phyloP scores from a whole-genome alignment of 2,329 filamentous ascomycete genomes.

The Allantophomopsis cytisporea region DNA sequence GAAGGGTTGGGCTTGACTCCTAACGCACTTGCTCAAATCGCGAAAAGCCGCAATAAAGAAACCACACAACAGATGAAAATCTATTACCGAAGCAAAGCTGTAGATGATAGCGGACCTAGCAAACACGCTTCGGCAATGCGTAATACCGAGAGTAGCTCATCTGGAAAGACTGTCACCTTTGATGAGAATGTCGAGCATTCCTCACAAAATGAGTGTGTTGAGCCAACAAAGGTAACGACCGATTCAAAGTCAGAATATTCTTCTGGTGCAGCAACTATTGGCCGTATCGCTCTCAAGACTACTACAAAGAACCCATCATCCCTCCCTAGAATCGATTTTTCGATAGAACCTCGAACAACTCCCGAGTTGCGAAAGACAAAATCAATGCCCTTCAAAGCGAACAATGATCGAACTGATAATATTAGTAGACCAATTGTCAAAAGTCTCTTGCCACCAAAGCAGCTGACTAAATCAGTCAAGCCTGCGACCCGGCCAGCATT shows the following conservation, averaged over 20 bases:
- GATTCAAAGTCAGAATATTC: neutral
- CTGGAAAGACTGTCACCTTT: neutral
- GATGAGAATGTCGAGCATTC: too few relatives aligned
- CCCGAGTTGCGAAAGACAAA: too few relatives aligned
- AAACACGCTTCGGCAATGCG: neutral
- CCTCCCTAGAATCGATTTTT: neutral
- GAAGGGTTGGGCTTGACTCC: too few relatives aligned
- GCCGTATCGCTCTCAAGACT: neutral
- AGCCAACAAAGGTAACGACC: neutral
- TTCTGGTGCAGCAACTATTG: neutral
- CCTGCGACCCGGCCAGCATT: conserved; percentile 39
- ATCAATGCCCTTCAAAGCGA: neutral
- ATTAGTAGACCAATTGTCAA: conserved; percentile 10
- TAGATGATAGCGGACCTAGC: neutral
- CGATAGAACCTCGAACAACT: neutral
- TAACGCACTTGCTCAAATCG: neutral
- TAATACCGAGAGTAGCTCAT: too few relatives aligned
- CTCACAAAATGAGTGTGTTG: neutral
- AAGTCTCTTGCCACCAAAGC: conserved; percentile 26
- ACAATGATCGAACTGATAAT: neutral
- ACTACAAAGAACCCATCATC: neutral
- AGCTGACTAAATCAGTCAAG: conserved; percentile 36
- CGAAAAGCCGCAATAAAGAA: neutral
- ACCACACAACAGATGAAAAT: neutral
- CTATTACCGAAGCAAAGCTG: neutral